A percentile compares a stretch with the other conserved stretches of the same genome.
phyloP scores from a whole-genome alignment of 768 basidiomycete species.

The Pholiota microspora region DNA sequence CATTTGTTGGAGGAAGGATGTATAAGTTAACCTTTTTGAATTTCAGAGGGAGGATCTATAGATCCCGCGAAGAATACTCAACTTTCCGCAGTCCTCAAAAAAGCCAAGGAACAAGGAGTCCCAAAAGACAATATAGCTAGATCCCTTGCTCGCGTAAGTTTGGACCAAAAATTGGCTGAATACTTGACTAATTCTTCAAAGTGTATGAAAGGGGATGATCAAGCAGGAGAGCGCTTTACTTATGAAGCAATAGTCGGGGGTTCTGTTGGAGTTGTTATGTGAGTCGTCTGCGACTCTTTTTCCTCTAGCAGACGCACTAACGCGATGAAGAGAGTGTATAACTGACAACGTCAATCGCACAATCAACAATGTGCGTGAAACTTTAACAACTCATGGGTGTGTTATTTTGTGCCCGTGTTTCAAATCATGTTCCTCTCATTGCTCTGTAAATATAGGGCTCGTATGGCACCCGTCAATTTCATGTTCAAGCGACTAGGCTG shows the following conservation, averaged over 20 bases:
- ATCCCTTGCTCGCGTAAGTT: conserved; percentile 52
- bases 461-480: conserved; percentile 60
- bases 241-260: conserved; percentile 64
- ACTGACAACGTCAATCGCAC: conserved; percentile 69
- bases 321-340: conserved; percentile 25
- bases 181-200: conserved; percentile 17
- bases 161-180: background rate
- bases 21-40: background rate
- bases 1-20: background rate
- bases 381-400: conserved; percentile 48
- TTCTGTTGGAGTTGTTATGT: conserved; percentile 65
- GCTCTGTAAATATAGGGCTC: conserved; percentile 56
- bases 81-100: conserved; percentile 52
- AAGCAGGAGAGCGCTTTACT: conserved; percentile 43
- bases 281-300: conserved; percentile 22
- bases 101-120: conserved; percentile 54
- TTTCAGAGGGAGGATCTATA: conserved; percentile 53
- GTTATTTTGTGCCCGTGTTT: too few relatives aligned
- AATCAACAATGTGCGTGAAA: conserved; percentile 51
- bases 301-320: conserved; percentile 1
- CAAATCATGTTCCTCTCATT: too few relatives aligned
- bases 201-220: conserved; percentile 48
- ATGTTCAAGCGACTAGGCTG: conserved; percentile 60
- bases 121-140: conserved; percentile 71
- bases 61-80: conserved; percentile 54